A percentile compares a stretch with the other conserved stretches of the same genome.
phyloP scores from a whole-genome alignment of 78 protist genomes.

The Anaeramoeba flamelloides region DNA sequence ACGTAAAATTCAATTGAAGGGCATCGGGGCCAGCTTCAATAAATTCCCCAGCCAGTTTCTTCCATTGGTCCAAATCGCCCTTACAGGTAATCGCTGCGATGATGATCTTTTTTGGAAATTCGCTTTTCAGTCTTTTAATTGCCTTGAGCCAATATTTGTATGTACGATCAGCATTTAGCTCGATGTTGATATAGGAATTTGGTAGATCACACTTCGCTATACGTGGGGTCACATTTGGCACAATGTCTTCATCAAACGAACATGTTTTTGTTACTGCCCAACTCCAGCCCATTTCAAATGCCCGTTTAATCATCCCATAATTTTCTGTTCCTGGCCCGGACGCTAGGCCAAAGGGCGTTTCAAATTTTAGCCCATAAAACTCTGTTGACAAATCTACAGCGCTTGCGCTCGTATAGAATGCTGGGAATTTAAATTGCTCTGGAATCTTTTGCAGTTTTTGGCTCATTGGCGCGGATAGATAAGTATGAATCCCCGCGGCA shows the following conservation, averaged over 20 bases:
- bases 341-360: slow-evolving; percentile 86
- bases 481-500: slow-evolving; percentile 35
- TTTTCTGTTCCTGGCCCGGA: slow-evolving; percentile 77
- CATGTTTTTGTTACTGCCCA: slow-evolving; percentile 88
- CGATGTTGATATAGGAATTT: slow-evolving; percentile 78
- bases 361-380: slow-evolving; percentile 58
- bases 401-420: slow-evolving; percentile 61
- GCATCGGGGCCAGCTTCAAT: slow-evolving; percentile 17
- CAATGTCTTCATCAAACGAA: slow-evolving; percentile 66
- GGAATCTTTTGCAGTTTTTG: neutral
- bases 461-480: neutral
- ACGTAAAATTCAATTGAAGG: slow-evolving; percentile 12
- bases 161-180: slow-evolving; percentile 74
- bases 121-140: slow-evolving; percentile 8
- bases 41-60: neutral
- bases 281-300: slow-evolving; percentile 91
- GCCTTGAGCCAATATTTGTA: slow-evolving; percentile 64
- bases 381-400: slow-evolving; percentile 60
- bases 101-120: slow-evolving; percentile 16
- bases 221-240: slow-evolving; percentile 71
- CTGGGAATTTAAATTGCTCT: slow-evolving; percentile 39
- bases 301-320: slow-evolving; percentile 63
- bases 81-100: slow-evolving; percentile 16
- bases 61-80: slow-evolving; percentile 21
- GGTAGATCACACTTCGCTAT: slow-evolving; percentile 73